Evolutionary conservation across 768 basidiomycete genomes (phyloP), one percentile per base, ranked within the genome.

Genomic region (Zangia roseola): DNA sequence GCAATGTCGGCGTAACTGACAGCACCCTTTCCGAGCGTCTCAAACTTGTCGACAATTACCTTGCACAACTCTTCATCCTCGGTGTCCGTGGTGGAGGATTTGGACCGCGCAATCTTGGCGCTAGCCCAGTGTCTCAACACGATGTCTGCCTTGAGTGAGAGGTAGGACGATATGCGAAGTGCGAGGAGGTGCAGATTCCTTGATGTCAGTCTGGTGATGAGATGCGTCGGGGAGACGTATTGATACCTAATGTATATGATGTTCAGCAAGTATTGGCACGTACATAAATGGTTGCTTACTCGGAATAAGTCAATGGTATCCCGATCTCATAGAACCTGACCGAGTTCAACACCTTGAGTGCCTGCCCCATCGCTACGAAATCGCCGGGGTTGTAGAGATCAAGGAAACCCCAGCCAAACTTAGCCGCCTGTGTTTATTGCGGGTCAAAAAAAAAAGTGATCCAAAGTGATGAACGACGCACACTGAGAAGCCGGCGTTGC

Each of bases 1-100:
- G 97, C 94, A 55, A 98, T 93, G 51, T 97, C 95, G 9, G 94
- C 94, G 65, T 93, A 97, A 61, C 89, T 92, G 16, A 97, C 91
- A 8, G 82, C 81, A 1, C 75, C 78, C 16, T 84, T 81, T 16
- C 91, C 91, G 33, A 94, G 75, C 48, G 81, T 82, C 63, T 88
- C 79, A 43, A 97, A 93, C 65, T 98, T 97, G 58, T 86, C 83
- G 5, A 97, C 94, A 50, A 99, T 95, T 49, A 82, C 68, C 40
- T 74, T 74, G 61, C 92, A 94, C 10, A 95, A 74, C 36, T 83
- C 84, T 31, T 86, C 86, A 56, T 97, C 94, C 19, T 81, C 84
- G 17, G 71, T 71, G 12, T 83, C 70, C 12, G 84, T 83, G 1
- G 79, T 68, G 0, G 81, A 74, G 0, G 86, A 74, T 52, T 82